Percentiles rank a stretch among this genome's conserved stretches.
Conservation (phyloP, 1,284 basidiomycete genomes). For the Sanguinoderma infundibulare region DNA sequence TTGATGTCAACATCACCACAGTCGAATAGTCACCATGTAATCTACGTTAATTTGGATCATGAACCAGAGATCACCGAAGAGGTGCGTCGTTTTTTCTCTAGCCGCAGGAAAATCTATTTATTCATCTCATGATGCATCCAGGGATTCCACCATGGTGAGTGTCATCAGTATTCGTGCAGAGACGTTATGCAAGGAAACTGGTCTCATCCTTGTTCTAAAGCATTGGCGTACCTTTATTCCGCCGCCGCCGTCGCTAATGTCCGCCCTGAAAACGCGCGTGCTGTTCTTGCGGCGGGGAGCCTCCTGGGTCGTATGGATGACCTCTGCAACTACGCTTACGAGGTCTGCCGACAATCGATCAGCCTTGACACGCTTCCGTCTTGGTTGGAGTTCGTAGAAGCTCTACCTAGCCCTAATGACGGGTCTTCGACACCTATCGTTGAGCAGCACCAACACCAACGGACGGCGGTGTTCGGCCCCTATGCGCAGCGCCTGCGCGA, state of each 20-base stretch:
- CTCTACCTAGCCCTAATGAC: conserved; percentile 54
- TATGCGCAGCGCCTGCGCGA: conserved; percentile 72
- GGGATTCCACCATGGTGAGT: conserved; percentile 74
- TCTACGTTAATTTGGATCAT: conserved; percentile 77
- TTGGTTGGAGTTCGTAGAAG: conserved; percentile 79
- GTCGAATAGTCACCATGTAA: conserved; percentile 61
- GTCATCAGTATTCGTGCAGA: conserved; percentile 11
- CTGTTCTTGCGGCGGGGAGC: conserved; percentile 81
- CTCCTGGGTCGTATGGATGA: conserved; percentile 87
- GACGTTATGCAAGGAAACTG: conserved; percentile 10
- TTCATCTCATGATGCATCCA: conserved; percentile 30
- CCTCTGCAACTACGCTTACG: conserved; percentile 78
- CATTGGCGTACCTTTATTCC: conserved; percentile 81
- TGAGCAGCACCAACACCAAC: conserved; percentile 40
- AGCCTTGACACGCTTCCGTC: conserved; percentile 70
- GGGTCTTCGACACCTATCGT: conserved; percentile 53
- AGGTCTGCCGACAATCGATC: conserved; percentile 75
- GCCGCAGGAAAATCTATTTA: no score
- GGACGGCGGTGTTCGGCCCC: conserved; percentile 67
- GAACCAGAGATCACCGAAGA: conserved; percentile 84
- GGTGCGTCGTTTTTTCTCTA: conserved; percentile 49
- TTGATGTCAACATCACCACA: conserved; percentile 78
- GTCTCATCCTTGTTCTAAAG: conserved; percentile 38
- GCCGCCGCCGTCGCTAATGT: conserved; percentile 69
- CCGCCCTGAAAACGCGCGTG: conserved; percentile 77